A percentile compares a stretch with the other conserved stretches of the same genome.
These are phyloP conservation scores for Aspergillus quadrilineatus DNA, from an alignment of 2,329 filamentous ascomycete genomes.

Conservation along the genomic window DNA sequence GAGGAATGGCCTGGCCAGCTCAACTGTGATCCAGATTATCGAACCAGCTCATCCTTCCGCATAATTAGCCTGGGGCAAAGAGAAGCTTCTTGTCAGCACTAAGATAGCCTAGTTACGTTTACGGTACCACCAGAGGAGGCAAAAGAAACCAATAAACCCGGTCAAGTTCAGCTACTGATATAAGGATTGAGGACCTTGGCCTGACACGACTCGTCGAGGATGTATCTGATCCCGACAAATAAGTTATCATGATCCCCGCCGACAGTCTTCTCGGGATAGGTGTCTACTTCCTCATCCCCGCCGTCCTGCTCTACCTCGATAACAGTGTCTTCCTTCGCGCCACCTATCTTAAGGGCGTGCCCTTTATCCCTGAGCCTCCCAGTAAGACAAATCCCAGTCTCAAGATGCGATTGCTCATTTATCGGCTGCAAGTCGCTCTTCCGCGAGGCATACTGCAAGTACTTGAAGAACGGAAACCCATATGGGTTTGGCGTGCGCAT, in stretches of 20 bases:
- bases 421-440: conserved; percentile 7
- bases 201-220: too few species aligned
- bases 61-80: too few species aligned
- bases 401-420: conserved; percentile 2
- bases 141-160: too few species aligned
- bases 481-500: conserved; percentile 42
- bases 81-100: too few species aligned
- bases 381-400: conserved; percentile 1
- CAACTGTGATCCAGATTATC: too few species aligned
- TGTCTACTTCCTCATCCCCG: background rate
- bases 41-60: too few species aligned
- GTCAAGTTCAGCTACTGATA: too few species aligned
- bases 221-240: too few species aligned
- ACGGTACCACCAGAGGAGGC: too few species aligned
- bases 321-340: conserved; percentile 3
- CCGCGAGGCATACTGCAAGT: conserved; percentile 29
- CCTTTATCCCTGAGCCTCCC: background rate
- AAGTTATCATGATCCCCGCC: background rate
- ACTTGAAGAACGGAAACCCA: conserved; percentile 46
- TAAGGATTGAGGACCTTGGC: too few species aligned
- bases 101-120: too few species aligned
- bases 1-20: too few species aligned
- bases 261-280: background rate
- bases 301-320: background rate
- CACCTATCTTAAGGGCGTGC: background rate